Conservation (phyloP, 2,329 filamentous ascomycete species). For the Epichloe festucae region DNA sequence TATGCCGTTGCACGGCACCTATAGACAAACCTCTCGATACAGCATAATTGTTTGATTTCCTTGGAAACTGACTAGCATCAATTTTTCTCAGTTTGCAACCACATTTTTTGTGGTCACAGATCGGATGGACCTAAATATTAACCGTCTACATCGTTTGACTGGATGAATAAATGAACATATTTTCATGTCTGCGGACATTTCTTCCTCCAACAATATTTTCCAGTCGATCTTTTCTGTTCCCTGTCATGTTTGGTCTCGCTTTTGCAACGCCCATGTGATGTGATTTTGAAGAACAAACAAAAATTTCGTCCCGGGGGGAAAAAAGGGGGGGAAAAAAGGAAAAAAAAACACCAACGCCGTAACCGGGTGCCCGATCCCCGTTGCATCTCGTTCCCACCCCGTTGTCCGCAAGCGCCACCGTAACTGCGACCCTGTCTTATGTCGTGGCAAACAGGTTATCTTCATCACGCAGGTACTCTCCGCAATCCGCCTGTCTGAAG, state of each 20-base stretch:
- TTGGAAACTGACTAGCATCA: neutral
- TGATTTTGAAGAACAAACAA: neutral
- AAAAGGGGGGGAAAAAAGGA: neutral
- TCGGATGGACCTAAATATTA: neutral
- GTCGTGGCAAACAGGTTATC: slow-evolving; percentile 41
- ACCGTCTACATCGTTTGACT: neutral
- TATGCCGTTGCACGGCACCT: neutral
- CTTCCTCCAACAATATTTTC: neutral
- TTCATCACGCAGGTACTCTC: slow-evolving; percentile 85
- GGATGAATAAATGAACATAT: neutral
- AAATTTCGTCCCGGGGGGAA: neutral
- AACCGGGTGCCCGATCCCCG: neutral
- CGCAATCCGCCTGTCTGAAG: slow-evolving; percentile 86
- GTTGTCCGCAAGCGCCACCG: neutral
- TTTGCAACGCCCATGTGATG: neutral
- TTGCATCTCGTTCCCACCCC: neutral
- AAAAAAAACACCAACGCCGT: neutral
- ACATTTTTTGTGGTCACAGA: neutral
- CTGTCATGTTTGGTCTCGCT: neutral
- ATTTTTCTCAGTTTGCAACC: neutral
- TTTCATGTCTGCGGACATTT: neutral
- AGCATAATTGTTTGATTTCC: neutral
- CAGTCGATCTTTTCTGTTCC: neutral
- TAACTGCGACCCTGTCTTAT: neutral
- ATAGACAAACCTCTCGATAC: neutral